These are phyloP conservation scores for Chernovozyma aurita DNA, from an alignment of 1,139 yeast genomes.

Conservation along the genomic window DNA sequence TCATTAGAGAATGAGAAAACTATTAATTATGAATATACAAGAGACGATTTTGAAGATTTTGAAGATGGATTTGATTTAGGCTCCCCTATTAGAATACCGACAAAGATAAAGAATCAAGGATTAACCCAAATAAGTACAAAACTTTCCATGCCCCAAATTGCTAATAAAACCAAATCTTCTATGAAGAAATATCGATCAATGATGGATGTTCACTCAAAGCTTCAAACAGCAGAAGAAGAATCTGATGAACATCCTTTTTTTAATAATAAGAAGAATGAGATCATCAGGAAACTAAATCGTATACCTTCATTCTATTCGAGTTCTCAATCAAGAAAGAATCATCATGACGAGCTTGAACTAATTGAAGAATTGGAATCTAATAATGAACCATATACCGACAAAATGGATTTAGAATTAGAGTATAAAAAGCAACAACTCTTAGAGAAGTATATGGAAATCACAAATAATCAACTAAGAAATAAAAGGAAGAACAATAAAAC, in stretches of 20 bases:
- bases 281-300: slow-evolving; percentile 36
- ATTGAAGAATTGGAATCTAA: slow-evolving; percentile 11
- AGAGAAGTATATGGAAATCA: slow-evolving; percentile 24
- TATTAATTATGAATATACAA: slow-evolving; percentile 32
- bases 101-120: neutral
- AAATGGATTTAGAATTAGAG: slow-evolving; percentile 16
- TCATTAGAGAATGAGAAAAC: slow-evolving; percentile 31
- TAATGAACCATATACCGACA: slow-evolving; percentile 11
- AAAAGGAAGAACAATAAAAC: slow-evolving; percentile 6
- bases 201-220: slow-evolving; percentile 17
- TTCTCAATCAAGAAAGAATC: slow-evolving; percentile 3
- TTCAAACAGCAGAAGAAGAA: slow-evolving; percentile 11
- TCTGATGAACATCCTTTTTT: slow-evolving; percentile 22
- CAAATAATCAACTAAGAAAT: slow-evolving; percentile 15
- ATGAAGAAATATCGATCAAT: slow-evolving; percentile 30
- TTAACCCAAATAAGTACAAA: neutral
- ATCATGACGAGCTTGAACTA: slow-evolving; percentile 1
- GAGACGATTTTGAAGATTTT: slow-evolving; percentile 38
- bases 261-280: slow-evolving; percentile 26
- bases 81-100: slow-evolving; percentile 9
- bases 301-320: slow-evolving; percentile 39
- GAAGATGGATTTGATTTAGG: slow-evolving; percentile 34
- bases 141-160: slow-evolving; percentile 7
- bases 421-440: slow-evolving; percentile 22
- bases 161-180: slow-evolving; percentile 7